Evolutionary conservation across 73 alveolate genomes (phyloP).

Genomic region (Tetrahymena malaccensis): DNA sequence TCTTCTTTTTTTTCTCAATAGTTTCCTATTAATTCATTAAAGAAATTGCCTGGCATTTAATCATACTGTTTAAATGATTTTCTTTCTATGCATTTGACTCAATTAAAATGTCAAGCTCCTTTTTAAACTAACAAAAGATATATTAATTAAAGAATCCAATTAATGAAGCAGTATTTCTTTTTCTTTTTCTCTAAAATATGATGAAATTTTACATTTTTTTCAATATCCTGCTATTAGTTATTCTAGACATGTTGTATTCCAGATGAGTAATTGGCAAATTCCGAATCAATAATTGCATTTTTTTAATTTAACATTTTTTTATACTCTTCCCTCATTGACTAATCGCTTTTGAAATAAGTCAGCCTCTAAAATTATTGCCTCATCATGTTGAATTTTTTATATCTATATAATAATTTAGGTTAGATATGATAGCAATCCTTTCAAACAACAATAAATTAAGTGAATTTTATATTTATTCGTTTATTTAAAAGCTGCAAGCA

Average conservation of each 20-base stretch:
- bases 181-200: no score
- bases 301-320: background rate
- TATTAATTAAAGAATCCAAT: no score
- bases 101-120: background rate
- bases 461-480: no score
- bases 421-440: no score
- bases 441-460: no score
- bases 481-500: no score
- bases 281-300: background rate
- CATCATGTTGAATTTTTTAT: background rate
- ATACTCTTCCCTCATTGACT: background rate
- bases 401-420: no score
- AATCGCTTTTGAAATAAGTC: background rate
- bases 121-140: background rate
- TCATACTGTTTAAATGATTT: background rate
- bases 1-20: background rate
- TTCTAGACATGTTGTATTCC: background rate
- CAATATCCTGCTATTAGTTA: background rate
- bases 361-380: background rate
- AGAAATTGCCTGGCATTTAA: background rate
- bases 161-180: no score
- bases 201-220: background rate
- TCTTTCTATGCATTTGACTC: background rate
- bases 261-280: background rate
- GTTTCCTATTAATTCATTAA: background rate